phyloP scores from a whole-genome alignment of 169 alveolate genomes.

The Eimeria necatrix region DNA sequence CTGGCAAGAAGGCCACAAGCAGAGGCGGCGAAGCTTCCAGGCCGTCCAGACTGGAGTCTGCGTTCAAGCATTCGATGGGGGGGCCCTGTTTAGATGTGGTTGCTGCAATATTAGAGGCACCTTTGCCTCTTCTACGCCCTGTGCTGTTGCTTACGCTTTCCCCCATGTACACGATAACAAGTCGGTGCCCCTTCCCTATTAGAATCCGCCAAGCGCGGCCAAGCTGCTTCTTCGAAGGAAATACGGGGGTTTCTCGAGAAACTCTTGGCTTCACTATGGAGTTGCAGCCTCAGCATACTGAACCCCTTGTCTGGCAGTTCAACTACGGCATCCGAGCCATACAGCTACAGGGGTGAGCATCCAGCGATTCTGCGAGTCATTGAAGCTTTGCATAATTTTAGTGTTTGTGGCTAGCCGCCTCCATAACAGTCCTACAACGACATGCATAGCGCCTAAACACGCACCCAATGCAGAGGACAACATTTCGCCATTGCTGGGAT shows the following conservation, averaged over 20 bases:
- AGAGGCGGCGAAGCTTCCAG: neutral
- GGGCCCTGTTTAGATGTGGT: constrained; percentile 47
- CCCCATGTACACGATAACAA: constrained; percentile 58
- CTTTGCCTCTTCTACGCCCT: constrained; percentile 57
- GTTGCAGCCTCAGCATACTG: constrained; percentile 46
- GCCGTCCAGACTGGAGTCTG: neutral
- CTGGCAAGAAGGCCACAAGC: neutral
- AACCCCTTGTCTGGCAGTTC: constrained; percentile 53
- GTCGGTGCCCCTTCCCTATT: constrained; percentile 28
- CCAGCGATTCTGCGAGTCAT: no score
- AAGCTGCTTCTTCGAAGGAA: neutral
- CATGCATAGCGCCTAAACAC: no score
- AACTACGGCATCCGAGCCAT: constrained; percentile 53
- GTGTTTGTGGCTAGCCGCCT: no score
- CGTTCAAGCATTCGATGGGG: neutral
- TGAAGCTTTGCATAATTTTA: no score
- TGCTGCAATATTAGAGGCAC: constrained; percentile 41
- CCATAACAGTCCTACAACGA: no score
- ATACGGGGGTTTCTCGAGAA: neutral
- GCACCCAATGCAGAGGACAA: no score
- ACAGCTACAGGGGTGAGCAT: constrained; percentile 58
- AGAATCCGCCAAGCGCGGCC: constrained; percentile 63
- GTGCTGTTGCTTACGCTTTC: constrained; percentile 48
- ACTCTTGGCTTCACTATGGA: constrained; percentile 31
- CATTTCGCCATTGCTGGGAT: no score